Conservation (phyloP, 2,329 filamentous ascomycete genomes). For the Fusarium setosum region DNA sequence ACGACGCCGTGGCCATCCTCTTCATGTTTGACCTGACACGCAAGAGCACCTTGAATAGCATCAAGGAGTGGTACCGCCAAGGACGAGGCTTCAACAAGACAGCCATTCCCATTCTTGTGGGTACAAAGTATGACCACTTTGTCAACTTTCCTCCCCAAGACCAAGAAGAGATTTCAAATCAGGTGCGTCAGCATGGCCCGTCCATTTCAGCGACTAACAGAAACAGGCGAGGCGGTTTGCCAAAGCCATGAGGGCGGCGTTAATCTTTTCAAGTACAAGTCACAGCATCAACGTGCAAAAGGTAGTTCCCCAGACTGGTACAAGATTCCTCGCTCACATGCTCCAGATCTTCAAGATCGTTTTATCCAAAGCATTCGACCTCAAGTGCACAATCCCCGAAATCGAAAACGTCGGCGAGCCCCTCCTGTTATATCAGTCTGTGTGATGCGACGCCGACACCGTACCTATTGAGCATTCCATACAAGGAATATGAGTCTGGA, state of each 20-base stretch:
- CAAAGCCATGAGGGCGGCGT: constrained; percentile 96
- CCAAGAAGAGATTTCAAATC: constrained; percentile 97
- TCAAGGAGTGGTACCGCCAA: constrained; percentile 99
- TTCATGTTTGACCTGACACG: constrained; percentile 99
- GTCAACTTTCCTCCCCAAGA: constrained; percentile 98
- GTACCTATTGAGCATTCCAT: neutral
- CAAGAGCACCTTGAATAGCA: constrained; percentile 98
- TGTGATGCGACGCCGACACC: constrained; percentile 42
- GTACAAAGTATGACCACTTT: constrained; percentile 99
- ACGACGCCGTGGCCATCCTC: constrained; percentile 96
- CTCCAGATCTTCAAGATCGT: constrained; percentile 98
- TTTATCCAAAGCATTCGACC: constrained; percentile 96
- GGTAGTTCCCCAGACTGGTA: constrained; percentile 60
- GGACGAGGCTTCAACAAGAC: constrained; percentile 99
- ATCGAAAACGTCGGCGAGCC: constrained; percentile 99
- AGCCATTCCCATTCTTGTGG: constrained; percentile 96
- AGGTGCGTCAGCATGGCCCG: constrained; percentile 65
- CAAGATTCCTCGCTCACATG: constrained; percentile 11
- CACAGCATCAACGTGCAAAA: constrained; percentile 99
- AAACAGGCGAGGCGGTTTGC: constrained; percentile 91
- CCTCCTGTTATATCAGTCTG: constrained; percentile 86
- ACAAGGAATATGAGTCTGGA: neutral
- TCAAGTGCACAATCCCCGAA: constrained; percentile 98
- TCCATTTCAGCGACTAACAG: constrained; percentile 13
- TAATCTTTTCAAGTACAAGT: constrained; percentile 98